Evolutionary conservation across 129 eudicot species (phyloP), one percentile per base, ranked within the genome.

Genomic region (Cynara cardunculus): DNA sequence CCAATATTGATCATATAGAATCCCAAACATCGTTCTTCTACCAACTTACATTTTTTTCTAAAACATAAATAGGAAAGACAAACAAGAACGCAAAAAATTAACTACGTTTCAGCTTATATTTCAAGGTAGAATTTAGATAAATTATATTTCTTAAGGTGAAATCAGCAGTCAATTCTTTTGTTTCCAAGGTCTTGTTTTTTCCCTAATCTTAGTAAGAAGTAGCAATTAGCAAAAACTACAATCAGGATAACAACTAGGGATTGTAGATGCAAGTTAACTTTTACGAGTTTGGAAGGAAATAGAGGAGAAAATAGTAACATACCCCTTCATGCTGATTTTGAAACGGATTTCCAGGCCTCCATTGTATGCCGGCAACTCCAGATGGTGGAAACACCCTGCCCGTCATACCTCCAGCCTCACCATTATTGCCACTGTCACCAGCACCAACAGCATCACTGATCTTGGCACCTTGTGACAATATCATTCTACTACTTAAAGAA

Each of bases 261-360:
- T 3, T 39, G 27, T 19, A 28, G 25, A 30, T 7, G 27, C 65
- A 56, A 56, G 65, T 18, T 56, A 56, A 56, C 24, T 56, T 56
- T 56, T 56, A 56, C 24, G 1, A 56, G 65, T 56, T 56, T 56
- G 65, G 65, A 24, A 73, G 67, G 61, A 46, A 73, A 81, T 18
- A 73, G 79, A 66, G 39, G 9, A 77, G 44, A 35, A 37, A 31
- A 76, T 76, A 18, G 65, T 64, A 28, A 76, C 89, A 65, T 82
- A 93, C 97, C 81, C 78, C 86, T 77, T 89, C 97, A 66, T 64
- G 87, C 78, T 89, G 97, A 82, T 84, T 93, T 68, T 87, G 94
- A 67, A 89, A 90, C 71, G 97, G 75, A 76, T 86, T 85, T 79
- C 96, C 97, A 82, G 97, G 90, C 83, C 97, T 87, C 97, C 97